phyloP scores from a whole-genome alignment of 169 alveolate species.

The Neospora caninum region DNA sequence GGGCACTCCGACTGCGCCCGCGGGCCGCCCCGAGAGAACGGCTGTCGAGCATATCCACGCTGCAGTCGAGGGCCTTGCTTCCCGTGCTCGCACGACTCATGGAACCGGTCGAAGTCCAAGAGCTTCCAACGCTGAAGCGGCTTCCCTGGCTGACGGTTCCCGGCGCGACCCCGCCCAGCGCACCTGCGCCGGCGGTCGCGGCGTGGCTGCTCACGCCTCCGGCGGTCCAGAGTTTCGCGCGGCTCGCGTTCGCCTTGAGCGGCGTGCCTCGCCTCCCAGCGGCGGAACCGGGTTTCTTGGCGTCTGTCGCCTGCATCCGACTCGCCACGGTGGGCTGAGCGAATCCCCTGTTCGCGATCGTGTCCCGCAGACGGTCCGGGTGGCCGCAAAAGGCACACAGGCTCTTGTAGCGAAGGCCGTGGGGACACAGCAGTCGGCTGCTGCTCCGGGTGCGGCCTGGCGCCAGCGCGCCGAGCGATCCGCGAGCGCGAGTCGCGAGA shows the following conservation, averaged over 20 bases:
- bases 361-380: neutral
- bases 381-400: neutral
- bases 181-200: too few species aligned
- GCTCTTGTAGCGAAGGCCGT: slow-evolving; percentile 24
- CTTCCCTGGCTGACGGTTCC: too few species aligned
- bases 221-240: neutral
- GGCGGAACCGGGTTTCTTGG: neutral
- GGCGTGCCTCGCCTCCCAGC: neutral
- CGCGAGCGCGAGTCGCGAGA: neutral
- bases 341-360: neutral
- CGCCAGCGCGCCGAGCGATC: neutral
- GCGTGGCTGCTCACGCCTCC: neutral
- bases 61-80: neutral
- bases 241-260: neutral
- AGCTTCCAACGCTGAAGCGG: neutral
- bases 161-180: too few species aligned
- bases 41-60: neutral
- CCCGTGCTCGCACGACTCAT: neutral
- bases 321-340: neutral
- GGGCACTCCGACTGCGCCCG: neutral
- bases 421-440: slow-evolving; percentile 24
- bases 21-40: neutral
- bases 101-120: neutral
- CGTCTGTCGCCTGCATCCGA: neutral
- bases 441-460: neutral